These are phyloP conservation scores for Penicillium desertorum DNA, from an alignment of 495 filamentous ascomycete genomes.

Conservation along the genomic window DNA sequence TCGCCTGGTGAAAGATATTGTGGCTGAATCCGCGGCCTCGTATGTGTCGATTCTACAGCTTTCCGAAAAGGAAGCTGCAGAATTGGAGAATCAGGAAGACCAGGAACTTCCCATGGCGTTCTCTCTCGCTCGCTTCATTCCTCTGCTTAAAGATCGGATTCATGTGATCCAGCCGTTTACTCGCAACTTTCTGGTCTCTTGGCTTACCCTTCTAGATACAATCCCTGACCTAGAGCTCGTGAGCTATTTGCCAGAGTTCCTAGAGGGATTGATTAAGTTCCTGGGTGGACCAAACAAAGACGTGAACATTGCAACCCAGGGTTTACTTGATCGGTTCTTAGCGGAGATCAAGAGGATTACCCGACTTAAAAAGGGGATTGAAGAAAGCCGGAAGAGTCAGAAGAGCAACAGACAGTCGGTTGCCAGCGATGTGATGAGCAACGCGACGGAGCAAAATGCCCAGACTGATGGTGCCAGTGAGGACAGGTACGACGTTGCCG, in stretches of 20 bases:
- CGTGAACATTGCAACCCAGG: conserved; percentile 89
- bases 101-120: conserved; percentile 79
- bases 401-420: conserved; percentile 66
- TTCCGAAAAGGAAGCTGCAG: conserved; percentile 43
- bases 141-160: conserved; percentile 88
- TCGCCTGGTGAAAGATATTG: conserved; percentile 95
- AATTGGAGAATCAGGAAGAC: conserved; percentile 50
- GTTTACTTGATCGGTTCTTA: conserved; percentile 87
- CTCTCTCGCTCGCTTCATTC: conserved; percentile 87
- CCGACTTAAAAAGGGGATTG: conserved; percentile 85
- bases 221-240: conserved; percentile 97
- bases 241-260: conserved; percentile 84
- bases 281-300: conserved; percentile 88
- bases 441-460: conserved; percentile 50
- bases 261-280: conserved; percentile 88
- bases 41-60: conserved; percentile 85
- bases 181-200: conserved; percentile 89
- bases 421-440: conserved; percentile 62
- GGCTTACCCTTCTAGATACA: conserved; percentile 93
- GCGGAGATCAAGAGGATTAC: conserved; percentile 94
- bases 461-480: conserved; percentile 27
- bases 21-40: conserved; percentile 91
- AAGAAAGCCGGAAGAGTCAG: conserved; percentile 72
- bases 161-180: conserved; percentile 93
- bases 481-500: conserved; percentile 46